phyloP scores from a whole-genome alignment of 2,329 filamentous ascomycete genomes.

The Juglanconis sp. region DNA sequence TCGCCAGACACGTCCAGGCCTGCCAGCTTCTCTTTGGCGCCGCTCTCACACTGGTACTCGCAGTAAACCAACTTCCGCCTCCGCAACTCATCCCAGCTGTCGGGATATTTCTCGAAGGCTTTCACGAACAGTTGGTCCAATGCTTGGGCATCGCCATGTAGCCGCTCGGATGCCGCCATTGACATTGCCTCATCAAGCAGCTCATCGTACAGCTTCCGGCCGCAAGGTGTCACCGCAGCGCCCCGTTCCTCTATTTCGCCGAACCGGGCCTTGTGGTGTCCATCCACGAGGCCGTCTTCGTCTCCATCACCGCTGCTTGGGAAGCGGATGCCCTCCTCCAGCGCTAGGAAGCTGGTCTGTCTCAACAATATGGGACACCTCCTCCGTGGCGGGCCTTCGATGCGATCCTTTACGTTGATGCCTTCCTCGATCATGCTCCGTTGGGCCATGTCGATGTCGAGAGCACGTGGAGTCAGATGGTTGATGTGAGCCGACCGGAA shows the following conservation, averaged over 20 bases:
- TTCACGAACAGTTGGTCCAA: no score
- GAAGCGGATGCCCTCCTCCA: conserved; percentile 46
- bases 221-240: conserved; percentile 43
- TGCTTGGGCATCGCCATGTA: neutral
- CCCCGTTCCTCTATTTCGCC: conserved; percentile 54
- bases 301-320: neutral
- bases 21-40: neutral
- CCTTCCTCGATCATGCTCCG: conserved; percentile 37
- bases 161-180: neutral
- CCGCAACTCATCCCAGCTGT: conserved; percentile 27
- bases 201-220: conserved; percentile 43
- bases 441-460: conserved; percentile 46
- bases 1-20: neutral
- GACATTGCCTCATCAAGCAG: neutral
- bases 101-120: conserved; percentile 30
- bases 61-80: conserved; percentile 25
- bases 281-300: neutral
- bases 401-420: conserved; percentile 43
- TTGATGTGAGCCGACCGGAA: conserved; percentile 46
- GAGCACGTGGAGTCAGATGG: conserved; percentile 48
- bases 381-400: conserved; percentile 48
- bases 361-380: conserved; percentile 44
- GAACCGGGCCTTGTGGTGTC: conserved; percentile 45
- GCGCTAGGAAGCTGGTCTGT: conserved; percentile 52
- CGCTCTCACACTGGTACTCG: neutral